These are phyloP conservation scores for Alternaria tenuissima DNA, from an alignment of 2,329 filamentous ascomycete genomes.

Conservation along the genomic window DNA sequence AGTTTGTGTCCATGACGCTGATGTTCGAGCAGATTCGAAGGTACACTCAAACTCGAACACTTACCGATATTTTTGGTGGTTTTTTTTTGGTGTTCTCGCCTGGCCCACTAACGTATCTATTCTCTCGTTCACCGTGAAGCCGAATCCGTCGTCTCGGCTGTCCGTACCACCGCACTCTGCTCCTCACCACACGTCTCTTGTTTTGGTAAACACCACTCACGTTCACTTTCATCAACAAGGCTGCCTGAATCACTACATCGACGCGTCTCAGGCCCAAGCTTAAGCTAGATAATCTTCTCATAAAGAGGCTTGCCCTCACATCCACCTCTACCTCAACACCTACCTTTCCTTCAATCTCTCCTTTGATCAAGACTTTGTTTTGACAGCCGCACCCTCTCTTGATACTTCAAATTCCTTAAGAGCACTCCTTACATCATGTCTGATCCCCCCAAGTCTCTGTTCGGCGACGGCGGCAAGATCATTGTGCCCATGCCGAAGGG, in stretches of 20 bases:
- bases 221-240: background rate
- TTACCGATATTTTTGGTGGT: too few relatives aligned
- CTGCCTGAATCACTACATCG: background rate
- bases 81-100: background rate
- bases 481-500: background rate
- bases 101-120: background rate
- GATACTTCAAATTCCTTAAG: background rate
- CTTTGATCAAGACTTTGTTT: background rate
- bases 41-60: too few relatives aligned
- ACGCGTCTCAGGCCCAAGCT: conserved; percentile 1
- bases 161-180: background rate
- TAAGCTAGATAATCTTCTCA: background rate
- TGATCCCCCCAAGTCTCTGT: background rate
- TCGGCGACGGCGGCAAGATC: background rate
- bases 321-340: background rate
- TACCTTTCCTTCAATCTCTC: background rate
- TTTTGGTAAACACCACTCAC: conserved; percentile 1
- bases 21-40: background rate
- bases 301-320: background rate
- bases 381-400: background rate
- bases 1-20: background rate
- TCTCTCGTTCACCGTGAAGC: background rate
- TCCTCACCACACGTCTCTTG: conserved; percentile 5
- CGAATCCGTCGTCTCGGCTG: background rate
- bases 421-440: background rate